These are phyloP conservation scores for Taphrina pruni DNA, from an alignment of 1,139 yeast genomes.

Conservation along the genomic window DNA sequence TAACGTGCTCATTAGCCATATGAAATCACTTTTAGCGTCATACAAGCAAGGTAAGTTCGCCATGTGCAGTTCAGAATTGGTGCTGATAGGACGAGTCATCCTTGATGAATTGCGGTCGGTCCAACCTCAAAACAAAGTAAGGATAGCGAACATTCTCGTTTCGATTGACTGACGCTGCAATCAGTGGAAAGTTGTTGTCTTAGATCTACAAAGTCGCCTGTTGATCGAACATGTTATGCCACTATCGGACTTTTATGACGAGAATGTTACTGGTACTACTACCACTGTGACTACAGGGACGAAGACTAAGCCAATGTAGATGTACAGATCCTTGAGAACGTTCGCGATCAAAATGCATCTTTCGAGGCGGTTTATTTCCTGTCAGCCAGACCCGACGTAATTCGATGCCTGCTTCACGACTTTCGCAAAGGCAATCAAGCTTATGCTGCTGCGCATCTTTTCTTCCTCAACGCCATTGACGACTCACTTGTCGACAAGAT, in stretches of 20 bases:
- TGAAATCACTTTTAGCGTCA: conserved; percentile 25
- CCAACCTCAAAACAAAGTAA: conserved; percentile 34
- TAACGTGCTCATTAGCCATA: not conserved
- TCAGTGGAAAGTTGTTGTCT: conserved; percentile 55
- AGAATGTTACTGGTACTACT: conserved; percentile 51
- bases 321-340: conserved; percentile 62
- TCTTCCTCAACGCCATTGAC: conserved; percentile 52
- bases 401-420: conserved; percentile 67
- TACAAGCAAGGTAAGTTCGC: conserved; percentile 28
- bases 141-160: not conserved
- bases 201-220: conserved; percentile 53
- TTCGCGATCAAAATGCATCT: conserved; percentile 58
- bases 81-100: conserved; percentile 14
- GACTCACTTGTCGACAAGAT: conserved; percentile 48
- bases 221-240: conserved; percentile 53
- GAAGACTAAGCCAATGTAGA: conserved; percentile 49
- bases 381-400: conserved; percentile 61
- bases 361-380: conserved; percentile 67
- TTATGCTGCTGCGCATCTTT: conserved; percentile 64
- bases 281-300: not conserved
- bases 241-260: conserved; percentile 54
- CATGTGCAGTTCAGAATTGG: not conserved
- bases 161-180: not conserved
- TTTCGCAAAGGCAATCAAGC: conserved; percentile 61
- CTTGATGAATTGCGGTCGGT: conserved; percentile 32